These are phyloP conservation scores for Pythium aphanidermatum DNA, from an alignment of 352 stramenopile genomes.

Conservation along the genomic window DNA sequence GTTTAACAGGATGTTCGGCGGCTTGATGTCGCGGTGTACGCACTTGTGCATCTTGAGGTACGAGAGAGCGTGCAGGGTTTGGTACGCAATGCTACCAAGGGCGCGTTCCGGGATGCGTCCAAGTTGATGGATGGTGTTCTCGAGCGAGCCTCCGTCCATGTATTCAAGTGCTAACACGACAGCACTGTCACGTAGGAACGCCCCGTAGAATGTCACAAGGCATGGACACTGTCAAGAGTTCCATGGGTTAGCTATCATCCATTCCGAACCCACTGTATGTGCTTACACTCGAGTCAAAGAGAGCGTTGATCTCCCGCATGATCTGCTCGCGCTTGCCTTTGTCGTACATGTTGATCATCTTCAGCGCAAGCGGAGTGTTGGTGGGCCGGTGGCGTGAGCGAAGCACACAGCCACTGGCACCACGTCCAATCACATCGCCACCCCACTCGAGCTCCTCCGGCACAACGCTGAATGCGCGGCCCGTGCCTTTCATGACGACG, in stretches of 20 bases:
- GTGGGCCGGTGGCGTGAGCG: constrained; percentile 60
- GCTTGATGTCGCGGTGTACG: constrained; percentile 97
- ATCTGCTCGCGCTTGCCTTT: constrained; percentile 82
- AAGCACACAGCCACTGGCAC: constrained; percentile 65
- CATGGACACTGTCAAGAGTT: constrained; percentile 44
- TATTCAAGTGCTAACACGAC: constrained; percentile 91
- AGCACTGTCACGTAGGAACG: constrained; percentile 85
- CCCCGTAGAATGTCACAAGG: constrained; percentile 89
- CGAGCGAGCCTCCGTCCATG: constrained; percentile 91
- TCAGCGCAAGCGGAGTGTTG: constrained; percentile 75
- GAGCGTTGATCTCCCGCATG: constrained; percentile 84
- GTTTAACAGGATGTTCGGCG: constrained; percentile 94
- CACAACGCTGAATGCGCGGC: constrained; percentile 70
- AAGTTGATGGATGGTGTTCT: constrained; percentile 82
- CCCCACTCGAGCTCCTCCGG: constrained; percentile 75
- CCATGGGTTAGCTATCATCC: background rate
- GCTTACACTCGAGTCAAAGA: constrained; percentile 70
- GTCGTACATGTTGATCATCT: constrained; percentile 88
- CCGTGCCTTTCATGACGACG: constrained; percentile 75
- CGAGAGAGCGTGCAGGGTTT: constrained; percentile 91
- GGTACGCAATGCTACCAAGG: constrained; percentile 89
- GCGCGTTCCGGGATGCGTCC: constrained; percentile 82
- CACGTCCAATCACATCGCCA: constrained; percentile 65
- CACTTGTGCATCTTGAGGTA: constrained; percentile 92
- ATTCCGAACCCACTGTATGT: background rate